A percentile compares a stretch with the other conserved stretches of the same genome.
These are phyloP conservation scores for Blastomyces percursus DNA, from an alignment of 2,329 filamentous ascomycete genomes.

Conservation along the genomic window DNA sequence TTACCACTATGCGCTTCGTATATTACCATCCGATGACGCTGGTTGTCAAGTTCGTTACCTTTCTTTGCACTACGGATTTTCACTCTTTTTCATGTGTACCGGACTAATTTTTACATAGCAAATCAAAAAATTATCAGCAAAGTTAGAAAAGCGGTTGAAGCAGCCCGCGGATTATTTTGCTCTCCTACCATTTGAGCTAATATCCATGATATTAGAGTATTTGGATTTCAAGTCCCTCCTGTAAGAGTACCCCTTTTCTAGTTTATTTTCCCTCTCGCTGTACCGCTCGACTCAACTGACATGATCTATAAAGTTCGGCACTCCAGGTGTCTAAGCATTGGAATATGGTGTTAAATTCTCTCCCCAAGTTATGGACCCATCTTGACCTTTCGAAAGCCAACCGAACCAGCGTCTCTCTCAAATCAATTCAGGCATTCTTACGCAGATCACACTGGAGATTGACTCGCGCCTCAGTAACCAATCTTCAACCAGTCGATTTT, in stretches of 20 bases:
- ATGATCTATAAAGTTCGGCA: constrained; percentile 34
- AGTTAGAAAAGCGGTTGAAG: constrained; percentile 27
- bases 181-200: constrained; percentile 45
- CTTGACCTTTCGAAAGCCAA: constrained; percentile 42
- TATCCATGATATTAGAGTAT: constrained; percentile 41
- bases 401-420: constrained; percentile 31
- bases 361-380: constrained; percentile 41
- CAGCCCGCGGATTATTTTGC: constrained; percentile 40
- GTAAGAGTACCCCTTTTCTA: constrained; percentile 20
- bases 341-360: constrained; percentile 40
- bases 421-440: constrained; percentile 27
- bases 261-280: constrained; percentile 5
- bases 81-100: not conserved
- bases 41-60: constrained; percentile 21
- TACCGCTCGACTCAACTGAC: not conserved
- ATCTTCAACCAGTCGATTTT: constrained; percentile 19
- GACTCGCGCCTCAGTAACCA: constrained; percentile 19
- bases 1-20: constrained; percentile 48
- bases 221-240: constrained; percentile 43
- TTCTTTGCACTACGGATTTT: constrained; percentile 10
- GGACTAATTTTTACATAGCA: constrained; percentile 21
- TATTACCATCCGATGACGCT: constrained; percentile 34
- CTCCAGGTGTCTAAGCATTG: constrained; percentile 43
- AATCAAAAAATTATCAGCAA: constrained; percentile 38
- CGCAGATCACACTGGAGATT: constrained; percentile 26